phyloP scores from a whole-genome alignment of 2,329 filamentous ascomycete species.

The Aspergillus bombycis region DNA sequence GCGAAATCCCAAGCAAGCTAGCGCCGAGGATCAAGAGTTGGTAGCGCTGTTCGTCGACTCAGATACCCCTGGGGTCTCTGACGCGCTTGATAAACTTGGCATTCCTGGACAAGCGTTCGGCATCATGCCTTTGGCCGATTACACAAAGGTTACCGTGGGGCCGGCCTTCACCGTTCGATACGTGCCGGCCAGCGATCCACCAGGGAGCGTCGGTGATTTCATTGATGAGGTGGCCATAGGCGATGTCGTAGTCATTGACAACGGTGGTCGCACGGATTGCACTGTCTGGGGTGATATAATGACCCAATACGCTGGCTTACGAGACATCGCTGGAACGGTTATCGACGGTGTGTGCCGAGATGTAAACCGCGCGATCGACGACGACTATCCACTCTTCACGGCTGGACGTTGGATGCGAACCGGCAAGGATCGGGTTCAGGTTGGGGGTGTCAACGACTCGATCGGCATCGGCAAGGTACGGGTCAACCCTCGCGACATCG shows the following conservation, averaged over 20 bases:
- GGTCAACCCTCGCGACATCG: slow-evolving; percentile 32
- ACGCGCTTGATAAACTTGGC: slow-evolving; percentile 27
- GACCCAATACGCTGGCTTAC: slow-evolving; percentile 38
- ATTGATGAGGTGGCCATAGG: slow-evolving; percentile 36
- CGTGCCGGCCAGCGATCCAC: slow-evolving; percentile 23
- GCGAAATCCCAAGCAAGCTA: slow-evolving; percentile 14
- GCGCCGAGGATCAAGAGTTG: slow-evolving; percentile 20
- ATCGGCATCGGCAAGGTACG: slow-evolving; percentile 33
- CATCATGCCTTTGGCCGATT: slow-evolving; percentile 28
- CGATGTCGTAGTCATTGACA: slow-evolving; percentile 39
- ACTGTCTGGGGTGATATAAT: slow-evolving; percentile 44
- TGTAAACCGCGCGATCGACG: slow-evolving; percentile 32
- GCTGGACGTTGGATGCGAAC: slow-evolving; percentile 40
- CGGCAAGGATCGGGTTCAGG: slow-evolving; percentile 37
- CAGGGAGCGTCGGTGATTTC: slow-evolving; percentile 36
- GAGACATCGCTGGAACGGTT: slow-evolving; percentile 36
- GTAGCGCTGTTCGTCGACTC: slow-evolving; percentile 20
- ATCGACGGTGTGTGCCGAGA: slow-evolving; percentile 40
- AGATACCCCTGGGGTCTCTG: slow-evolving; percentile 24
- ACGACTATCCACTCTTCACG: slow-evolving; percentile 35
- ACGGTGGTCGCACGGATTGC: slow-evolving; percentile 37
- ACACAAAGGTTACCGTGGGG: slow-evolving; percentile 32
- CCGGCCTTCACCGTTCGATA: slow-evolving; percentile 40
- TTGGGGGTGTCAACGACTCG: slow-evolving; percentile 32
- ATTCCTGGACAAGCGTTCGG: slow-evolving; percentile 23